Evolutionary conservation across 2,329 filamentous ascomycete species (phyloP), one percentile per base, ranked within the genome.

Genomic region (Mollisiaceae sp.): DNA sequence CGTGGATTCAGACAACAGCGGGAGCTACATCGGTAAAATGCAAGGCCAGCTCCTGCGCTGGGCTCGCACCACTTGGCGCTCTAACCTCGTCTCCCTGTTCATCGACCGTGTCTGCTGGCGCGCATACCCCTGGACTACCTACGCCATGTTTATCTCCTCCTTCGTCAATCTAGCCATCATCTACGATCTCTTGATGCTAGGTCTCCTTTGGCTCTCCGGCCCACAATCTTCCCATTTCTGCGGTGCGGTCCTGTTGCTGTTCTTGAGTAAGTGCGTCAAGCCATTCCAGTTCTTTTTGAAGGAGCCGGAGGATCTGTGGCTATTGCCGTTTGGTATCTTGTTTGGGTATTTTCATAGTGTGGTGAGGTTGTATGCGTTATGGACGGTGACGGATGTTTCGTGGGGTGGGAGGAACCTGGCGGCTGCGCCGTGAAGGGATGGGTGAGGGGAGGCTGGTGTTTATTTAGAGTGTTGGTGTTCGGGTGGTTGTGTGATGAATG

Each of bases 281-380:
- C 76, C 86, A 15, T 74, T 82, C 0, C 80, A 83, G 0, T 82
- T 88, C 71, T 83, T 87, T 67, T 62, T 71, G 4, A 79, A 79
- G 0, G 67, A 88, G 67, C 86, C 86, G 0, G 64, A 71, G 0
- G 87, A 90, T 71, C 66, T 86, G 2, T 6, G 77, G 0, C 81
- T 84, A 63, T 76, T 89, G 1, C 81, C 83, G 0, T 76, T 73
- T 0, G 82, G 84, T 54, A 71, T 89, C 15, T 11, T 79, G 0
- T 90, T 89, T 71, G 83, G 79, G 0, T 90, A 89, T 69, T 74
- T 79, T 43, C 87, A 90, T 72, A 82, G 82, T 32, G 71, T 86
- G 1, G 79, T 89, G 69, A 89, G 89, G 77, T 35, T 88, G 0
- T 85, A 81, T 70, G 85, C 85, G 0, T 59, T 85, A 24, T 60